Conservation (phyloP, 148 eudicot species). For the Cornus kousa region DNA sequence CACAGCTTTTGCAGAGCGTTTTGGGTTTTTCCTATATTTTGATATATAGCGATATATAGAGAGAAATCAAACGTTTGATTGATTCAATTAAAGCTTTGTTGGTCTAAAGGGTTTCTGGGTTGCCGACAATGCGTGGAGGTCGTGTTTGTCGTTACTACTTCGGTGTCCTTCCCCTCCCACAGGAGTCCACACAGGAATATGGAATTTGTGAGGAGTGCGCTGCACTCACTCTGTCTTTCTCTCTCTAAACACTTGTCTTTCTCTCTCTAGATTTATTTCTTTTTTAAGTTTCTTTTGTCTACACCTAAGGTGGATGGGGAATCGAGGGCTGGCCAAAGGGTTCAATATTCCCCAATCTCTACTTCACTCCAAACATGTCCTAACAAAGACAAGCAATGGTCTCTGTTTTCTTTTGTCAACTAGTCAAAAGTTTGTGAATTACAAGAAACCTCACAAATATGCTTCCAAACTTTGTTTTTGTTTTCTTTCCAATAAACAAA, state of each 20-base stretch:
- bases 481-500: conserved; percentile 25
- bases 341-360: conserved; percentile 42
- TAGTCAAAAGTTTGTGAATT: conserved; percentile 37
- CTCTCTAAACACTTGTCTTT: not conserved
- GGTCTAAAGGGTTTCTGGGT: conserved; percentile 14
- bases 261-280: not conserved
- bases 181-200: conserved; percentile 44
- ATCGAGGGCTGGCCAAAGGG: conserved; percentile 28
- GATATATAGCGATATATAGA: conserved; percentile 11
- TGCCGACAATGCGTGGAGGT: conserved; percentile 56
- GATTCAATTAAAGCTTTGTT: conserved; percentile 16
- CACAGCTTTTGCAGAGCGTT: not conserved
- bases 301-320: conserved; percentile 41
- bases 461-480: conserved; percentile 40
- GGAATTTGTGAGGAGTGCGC: conserved; percentile 65
- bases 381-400: conserved; percentile 66
- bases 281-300: conserved; percentile 28
- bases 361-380: conserved; percentile 66
- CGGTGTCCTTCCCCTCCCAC: conserved; percentile 30
- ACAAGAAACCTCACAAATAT: conserved; percentile 29
- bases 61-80: conserved; percentile 5
- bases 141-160: conserved; percentile 62
- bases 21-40: not conserved
- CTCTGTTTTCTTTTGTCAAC: conserved; percentile 45
- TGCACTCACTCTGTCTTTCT: too few species aligned